Evolutionary conservation across 176 grass and related monocot genomes (phyloP), one percentile per base, ranked within the genome.

Genomic region (Carex littledalei): DNA sequence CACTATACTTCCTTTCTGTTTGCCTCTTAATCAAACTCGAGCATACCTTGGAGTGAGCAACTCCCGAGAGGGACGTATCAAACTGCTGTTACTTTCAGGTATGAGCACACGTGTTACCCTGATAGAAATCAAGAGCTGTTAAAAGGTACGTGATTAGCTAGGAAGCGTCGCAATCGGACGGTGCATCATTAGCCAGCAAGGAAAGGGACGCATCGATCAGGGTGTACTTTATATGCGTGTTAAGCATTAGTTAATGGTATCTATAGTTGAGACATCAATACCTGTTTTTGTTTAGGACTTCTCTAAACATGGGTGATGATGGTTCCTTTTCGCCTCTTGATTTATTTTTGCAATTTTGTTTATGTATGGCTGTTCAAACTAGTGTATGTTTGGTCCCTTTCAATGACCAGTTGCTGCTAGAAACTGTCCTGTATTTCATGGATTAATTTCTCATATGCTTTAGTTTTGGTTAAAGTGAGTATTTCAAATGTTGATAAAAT

Each of bases 151-250:
- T 61, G 58, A 81, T 81, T 26, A 26, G 26, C 26, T 18, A 17
- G 56, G 32, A 41, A n/a, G 34, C 3, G 79, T 81, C 58, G 16
- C 79, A 81, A 81, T 81, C 79, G 29, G 79, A 63, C 79, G 79
- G 79, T 81, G 79, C 32, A 63, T 62, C 17, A 63, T 81, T 62
- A 81, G 57, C 16, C 32, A 80, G 32, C 50, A 81, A 81, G 79
- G 79, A 81, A 41, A 63, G 79, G n/a, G 79, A 64, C 79, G 17
- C 9, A 41, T 61, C 76, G 21, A 73, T 59, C 17, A 73, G 69
- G n/a, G 41, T 20, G 17, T 73, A 47, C 18, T 73, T 20, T n/a
- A n/a, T 2, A 18, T 59, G 56, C 56, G 56, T 59, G 56, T 59
- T 59, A n/a, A 59, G 57, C 5, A 17, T 3, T 59, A 16, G n/a